Base-by-base conservation (phyloP, 164 flowering plant genomes). In the Berberis thunbergii region DNA sequence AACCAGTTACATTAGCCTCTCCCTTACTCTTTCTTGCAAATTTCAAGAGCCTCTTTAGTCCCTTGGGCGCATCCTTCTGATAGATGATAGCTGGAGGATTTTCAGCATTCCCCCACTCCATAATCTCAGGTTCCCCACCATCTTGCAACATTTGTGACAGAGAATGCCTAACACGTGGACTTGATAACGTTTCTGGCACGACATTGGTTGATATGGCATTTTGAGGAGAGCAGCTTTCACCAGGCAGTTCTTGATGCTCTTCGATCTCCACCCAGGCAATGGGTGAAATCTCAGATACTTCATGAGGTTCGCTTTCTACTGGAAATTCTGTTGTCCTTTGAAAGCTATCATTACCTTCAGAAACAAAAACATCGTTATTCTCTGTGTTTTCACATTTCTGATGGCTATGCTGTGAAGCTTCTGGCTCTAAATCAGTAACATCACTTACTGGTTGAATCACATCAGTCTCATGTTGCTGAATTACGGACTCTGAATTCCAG, bases 101-200 rank as follows among this genome's bases (percentile, higher is more conserved):
- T 74, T 87, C 98, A 56, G 95, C 91, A 78, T 79, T 85, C 50
- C 96, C 98, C 96, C 98, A 92, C 66, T 85, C 95, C 55, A 68
- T 59, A 38, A 66, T 70, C 63, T 87, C 96, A 64, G 85, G 67
- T 73, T 87, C 98, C 69, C 83, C 83, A 70, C 66, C 83, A 56
- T 92, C 98, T 66, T 77, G 92, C 72, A 92, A 77, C 98, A 92
- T 89, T 74, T 92, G 95, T 26, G 96, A 92, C 41, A 92, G 73
- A 67, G 98, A 89, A 65, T 87, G 93, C 53, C 93, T 96, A 62
- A 86, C 78, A 44, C 86, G 84, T 41, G 89, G 83, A 72, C 83
- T 84, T 67, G 87, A 70, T 9, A 49, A 55, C 68, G 68, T 65
- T 44, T 64, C 67, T 10, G 84, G 76, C 41, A 62, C 83, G 70